phyloP scores from a whole-genome alignment of 1,284 basidiomycete genomes.

The Bjerkandera adusta region DNA sequence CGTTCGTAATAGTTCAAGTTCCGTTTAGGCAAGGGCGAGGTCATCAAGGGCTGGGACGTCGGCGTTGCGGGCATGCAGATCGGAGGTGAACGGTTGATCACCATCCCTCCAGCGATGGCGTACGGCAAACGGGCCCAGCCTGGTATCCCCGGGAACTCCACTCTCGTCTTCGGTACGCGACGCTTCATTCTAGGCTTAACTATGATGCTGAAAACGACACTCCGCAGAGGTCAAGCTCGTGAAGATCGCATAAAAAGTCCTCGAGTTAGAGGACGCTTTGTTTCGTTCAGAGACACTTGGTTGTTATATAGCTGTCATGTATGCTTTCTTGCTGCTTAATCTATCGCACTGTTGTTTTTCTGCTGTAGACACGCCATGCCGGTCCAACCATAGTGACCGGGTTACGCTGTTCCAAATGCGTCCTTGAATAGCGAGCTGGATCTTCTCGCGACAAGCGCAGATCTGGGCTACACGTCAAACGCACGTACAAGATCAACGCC shows the following conservation, averaged over 20 bases:
- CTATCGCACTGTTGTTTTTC: too few species aligned
- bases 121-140: constrained; percentile 60
- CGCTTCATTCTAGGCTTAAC: constrained; percentile 14
- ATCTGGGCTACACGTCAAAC: too few species aligned
- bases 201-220: constrained; percentile 10
- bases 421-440: too few species aligned
- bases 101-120: constrained; percentile 68
- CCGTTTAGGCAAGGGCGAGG: constrained; percentile 78
- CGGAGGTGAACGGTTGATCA: constrained; percentile 86
- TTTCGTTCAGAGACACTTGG: too few species aligned
- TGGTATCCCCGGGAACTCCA: constrained; percentile 67
- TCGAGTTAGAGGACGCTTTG: not conserved
- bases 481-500: too few species aligned
- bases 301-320: too few species aligned
- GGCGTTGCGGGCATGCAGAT: constrained; percentile 91
- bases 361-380: too few species aligned
- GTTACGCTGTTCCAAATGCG: too few species aligned
- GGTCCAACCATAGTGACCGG: too few species aligned
- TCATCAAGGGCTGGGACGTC: constrained; percentile 76
- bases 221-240: constrained; percentile 70
- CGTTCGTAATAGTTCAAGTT: constrained; percentile 66
- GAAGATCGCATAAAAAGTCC: constrained; percentile 52
- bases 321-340: too few species aligned
- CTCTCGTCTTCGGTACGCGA: constrained; percentile 72
- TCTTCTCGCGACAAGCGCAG: too few species aligned